Evolutionary conservation across 2,329 filamentous ascomycete genomes (phyloP), one percentile per base, ranked within the genome.

Genomic region (Septoria petroselini): DNA sequence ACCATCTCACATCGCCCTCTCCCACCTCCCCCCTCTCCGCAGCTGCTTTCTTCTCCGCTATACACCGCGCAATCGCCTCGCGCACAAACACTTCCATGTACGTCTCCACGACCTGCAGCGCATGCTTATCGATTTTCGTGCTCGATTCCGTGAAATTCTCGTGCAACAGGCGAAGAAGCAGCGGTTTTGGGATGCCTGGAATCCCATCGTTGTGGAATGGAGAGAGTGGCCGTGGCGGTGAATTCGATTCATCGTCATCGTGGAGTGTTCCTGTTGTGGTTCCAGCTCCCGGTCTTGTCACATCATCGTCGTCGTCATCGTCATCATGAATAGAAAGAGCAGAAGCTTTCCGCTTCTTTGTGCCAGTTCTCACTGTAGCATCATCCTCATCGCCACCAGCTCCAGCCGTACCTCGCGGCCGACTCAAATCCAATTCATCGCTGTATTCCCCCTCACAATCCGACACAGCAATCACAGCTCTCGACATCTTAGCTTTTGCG

Each of bases 71-170:
- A 65, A 97, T 83, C 1, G 89, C 88, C 72, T 97, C 91, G 54
- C 86, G 79, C 45, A 95, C 86, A 71, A 96, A 97, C 0, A 91
- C 81, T 69, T 96, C 89, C 69, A 96, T 79, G 67, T 97, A 97
- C 71, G 85, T 89, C 11, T 83, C 85, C 51, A 91, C 79, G 1
- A 90, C 80, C 5, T 74, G 77, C 66, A 91, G 88, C 3, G 89
- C 89, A 63, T 90, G 86, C 61, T 81, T 84, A 6, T 84, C 83
- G 57, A 95, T 83, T 58, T 85, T 78, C 18, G 86, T 91, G 48
- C 79, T 78, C 41, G 85, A 79, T 60, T 85, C 72, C 38, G 74
- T 76, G 64, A 96, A 95, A 65, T 86, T 82, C 60, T 91, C 82
- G 65, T 94, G 85, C 27, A 96, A 74, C 3, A 96, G 72, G 29